Conservation (phyloP, 2,329 filamentous ascomycete species). For the Nectriaceae sp. region DNA sequence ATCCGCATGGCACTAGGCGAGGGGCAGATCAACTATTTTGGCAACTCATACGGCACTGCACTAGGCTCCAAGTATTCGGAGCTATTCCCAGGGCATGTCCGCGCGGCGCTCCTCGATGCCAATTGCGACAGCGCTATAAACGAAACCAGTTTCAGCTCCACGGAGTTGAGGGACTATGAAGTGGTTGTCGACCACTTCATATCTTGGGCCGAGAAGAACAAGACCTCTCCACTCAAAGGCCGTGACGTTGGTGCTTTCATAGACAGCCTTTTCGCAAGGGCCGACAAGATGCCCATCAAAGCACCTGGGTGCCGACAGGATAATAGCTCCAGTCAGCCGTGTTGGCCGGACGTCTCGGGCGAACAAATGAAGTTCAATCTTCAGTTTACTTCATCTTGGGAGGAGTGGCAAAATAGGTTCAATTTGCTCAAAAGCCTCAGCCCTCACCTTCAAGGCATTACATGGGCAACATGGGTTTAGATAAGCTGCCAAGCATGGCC, state of each 20-base stretch:
- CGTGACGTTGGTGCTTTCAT: neutral
- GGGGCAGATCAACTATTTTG: neutral
- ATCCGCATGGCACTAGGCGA: neutral
- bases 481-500: too few species aligned
- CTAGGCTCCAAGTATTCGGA: neutral
- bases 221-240: neutral
- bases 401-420: neutral
- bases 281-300: too few species aligned
- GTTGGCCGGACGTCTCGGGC: too few species aligned
- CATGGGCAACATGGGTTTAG: too few species aligned
- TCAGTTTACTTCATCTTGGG: neutral
- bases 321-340: too few species aligned
- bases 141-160: neutral
- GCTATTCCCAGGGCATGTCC: neutral
- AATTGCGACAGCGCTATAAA: neutral
- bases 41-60: neutral
- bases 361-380: too few species aligned
- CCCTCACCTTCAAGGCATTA: neutral
- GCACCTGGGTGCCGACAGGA: too few species aligned
- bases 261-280: neutral
- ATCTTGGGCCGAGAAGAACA: neutral
- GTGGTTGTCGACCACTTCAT: neutral
- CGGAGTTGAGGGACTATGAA: neutral
- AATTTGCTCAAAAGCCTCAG: neutral
- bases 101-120: neutral